A percentile compares a stretch with the other conserved stretches of the same genome.
Conservation (phyloP, 768 basidiomycete species). For the Xerocomus brunneocitrinus region DNA sequence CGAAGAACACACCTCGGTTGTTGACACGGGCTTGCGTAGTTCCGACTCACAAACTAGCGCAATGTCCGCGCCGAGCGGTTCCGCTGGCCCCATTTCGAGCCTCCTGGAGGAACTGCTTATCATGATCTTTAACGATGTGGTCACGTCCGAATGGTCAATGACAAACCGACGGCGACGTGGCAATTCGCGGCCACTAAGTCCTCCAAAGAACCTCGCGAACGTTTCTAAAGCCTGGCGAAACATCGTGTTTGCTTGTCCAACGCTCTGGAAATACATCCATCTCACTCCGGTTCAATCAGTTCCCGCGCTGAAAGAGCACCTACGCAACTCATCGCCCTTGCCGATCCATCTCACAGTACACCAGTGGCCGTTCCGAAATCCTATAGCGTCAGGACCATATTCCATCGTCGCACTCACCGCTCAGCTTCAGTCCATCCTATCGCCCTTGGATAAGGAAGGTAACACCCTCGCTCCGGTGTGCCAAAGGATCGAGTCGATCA, state of each 20-base stretch:
- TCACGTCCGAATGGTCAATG: conserved; percentile 9
- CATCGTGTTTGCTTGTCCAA: conserved; percentile 14
- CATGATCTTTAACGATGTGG: conserved; percentile 18
- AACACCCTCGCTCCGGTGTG: conserved; percentile 2
- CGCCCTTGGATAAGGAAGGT: conserved; percentile 1
- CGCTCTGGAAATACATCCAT: conserved; percentile 19
- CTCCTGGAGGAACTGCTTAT: conserved; percentile 20
- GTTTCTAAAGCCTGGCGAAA: conserved; percentile 16
- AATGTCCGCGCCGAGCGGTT: background rate
- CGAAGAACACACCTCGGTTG: background rate
- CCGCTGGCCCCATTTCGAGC: conserved; percentile 3
- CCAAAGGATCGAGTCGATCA: conserved; percentile 13
- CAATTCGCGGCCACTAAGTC: background rate
- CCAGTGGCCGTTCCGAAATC: conserved; percentile 19
- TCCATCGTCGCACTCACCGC: conserved; percentile 13
- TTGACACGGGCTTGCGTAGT: background rate
- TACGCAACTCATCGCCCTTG: conserved; percentile 11
- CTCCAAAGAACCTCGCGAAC: conserved; percentile 13
- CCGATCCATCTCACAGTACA: conserved; percentile 13
- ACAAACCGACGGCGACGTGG: background rate
- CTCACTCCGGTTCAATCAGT: conserved; percentile 13
- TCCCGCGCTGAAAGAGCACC: conserved; percentile 11
- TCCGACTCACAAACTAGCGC: background rate
- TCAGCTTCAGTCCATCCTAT: conserved; percentile 16
- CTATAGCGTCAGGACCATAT: conserved; percentile 2